phyloP scores from a whole-genome alignment of 2,329 filamentous ascomycete genomes.

The Ciborinia camelliae region DNA sequence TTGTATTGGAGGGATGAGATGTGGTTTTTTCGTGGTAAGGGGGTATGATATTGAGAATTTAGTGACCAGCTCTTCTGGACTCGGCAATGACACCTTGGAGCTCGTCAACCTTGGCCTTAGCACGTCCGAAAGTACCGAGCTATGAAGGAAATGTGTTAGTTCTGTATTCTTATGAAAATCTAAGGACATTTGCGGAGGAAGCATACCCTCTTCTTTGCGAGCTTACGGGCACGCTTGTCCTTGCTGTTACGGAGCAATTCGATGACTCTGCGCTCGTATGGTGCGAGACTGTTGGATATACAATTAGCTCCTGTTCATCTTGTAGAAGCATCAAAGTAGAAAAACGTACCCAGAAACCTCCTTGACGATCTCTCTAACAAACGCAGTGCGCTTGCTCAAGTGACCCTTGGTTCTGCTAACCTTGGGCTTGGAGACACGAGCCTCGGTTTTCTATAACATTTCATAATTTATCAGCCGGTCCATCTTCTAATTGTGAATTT shows the following conservation, averaged over 20 bases:
- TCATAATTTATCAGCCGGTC: constrained; percentile 32
- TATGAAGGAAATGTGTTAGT: constrained; percentile 39
- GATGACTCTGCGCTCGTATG: constrained; percentile 98
- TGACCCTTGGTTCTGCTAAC: constrained; percentile 89
- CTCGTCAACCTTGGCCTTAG: constrained; percentile 99
- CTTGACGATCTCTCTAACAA: constrained; percentile 96
- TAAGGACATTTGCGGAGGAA: constrained; percentile 2
- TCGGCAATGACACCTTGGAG: constrained; percentile 97
- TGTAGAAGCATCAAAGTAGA: constrained; percentile 12
- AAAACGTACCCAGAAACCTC: constrained; percentile 86
- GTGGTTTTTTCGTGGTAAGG: constrained; percentile 18
- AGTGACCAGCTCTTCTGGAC: constrained; percentile 75
- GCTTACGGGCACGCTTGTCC: constrained; percentile 98
- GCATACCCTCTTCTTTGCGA: constrained; percentile 96
- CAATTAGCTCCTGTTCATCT: constrained; percentile 19
- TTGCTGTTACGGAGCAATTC: constrained; percentile 98
- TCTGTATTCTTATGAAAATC: background rate
- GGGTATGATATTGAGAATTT: constrained; percentile 41
- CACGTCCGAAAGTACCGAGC: constrained; percentile 98
- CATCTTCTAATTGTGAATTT: constrained; percentile 29
- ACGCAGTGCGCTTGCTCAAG: constrained; percentile 93
- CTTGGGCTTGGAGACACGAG: constrained; percentile 72
- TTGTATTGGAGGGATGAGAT: constrained; percentile 36
- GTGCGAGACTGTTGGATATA: constrained; percentile 61
- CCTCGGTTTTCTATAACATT: constrained; percentile 70